Percentiles rank a stretch among this genome's conserved stretches.
These are phyloP conservation scores for Blastobotrys proliferans DNA, from an alignment of 1,139 yeast species.

Conservation along the genomic window DNA sequence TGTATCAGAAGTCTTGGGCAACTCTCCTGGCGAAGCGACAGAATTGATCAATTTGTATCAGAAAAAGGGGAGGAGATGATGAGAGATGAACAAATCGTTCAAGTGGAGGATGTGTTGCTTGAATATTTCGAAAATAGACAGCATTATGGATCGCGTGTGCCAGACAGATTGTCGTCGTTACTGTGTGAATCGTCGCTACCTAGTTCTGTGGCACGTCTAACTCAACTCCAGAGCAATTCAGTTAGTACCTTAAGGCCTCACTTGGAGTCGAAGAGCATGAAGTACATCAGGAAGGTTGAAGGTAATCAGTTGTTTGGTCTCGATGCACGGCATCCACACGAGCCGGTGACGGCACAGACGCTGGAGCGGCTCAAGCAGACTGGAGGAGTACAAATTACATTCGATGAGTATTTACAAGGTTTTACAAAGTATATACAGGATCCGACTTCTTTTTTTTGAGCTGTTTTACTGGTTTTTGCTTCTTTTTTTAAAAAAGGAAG, in stretches of 20 bases:
- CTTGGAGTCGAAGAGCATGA: slow-evolving; percentile 1
- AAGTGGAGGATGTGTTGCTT: slow-evolving; percentile 1
- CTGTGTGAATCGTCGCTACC: slow-evolving; percentile 3
- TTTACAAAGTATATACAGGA: slow-evolving; percentile 10
- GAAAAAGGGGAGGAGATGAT: background rate
- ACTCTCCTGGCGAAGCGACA: background rate
- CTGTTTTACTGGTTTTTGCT: background rate
- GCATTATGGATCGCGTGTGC: too few relatives aligned
- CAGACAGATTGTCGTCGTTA: too few relatives aligned
- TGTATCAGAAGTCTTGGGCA: background rate
- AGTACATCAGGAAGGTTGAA: background rate
- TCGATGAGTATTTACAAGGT: slow-evolving; percentile 5
- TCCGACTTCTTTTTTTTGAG: slow-evolving; percentile 3
- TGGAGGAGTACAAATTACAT: background rate
- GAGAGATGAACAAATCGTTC: slow-evolving; percentile 4
- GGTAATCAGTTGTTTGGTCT: background rate
- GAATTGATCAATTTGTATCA: background rate
- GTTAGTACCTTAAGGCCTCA: background rate
- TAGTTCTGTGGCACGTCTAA: slow-evolving; percentile 1
- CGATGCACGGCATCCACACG: background rate
- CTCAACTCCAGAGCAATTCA: background rate
- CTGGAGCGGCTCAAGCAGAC: background rate
- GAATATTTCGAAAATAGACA: slow-evolving; percentile 11
- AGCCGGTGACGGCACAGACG: slow-evolving; percentile 8
- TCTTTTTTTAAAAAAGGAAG: background rate